Evolutionary conservation across 140 eudicot genomes (phyloP).

Genomic region (Stevia rebaudiana): DNA sequence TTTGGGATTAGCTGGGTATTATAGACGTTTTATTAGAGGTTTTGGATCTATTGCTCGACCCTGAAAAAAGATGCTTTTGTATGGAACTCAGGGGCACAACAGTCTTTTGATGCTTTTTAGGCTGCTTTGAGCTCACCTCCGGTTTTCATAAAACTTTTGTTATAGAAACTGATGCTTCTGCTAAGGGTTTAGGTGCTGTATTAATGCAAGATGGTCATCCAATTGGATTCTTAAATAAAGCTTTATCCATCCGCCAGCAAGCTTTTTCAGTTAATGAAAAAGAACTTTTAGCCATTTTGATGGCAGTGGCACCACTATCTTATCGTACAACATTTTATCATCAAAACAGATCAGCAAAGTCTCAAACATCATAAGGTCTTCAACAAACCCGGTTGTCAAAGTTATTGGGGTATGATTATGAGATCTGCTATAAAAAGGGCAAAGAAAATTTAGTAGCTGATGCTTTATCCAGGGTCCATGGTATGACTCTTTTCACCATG

Average conservation of each 20-base stretch:
- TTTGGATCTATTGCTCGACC: neutral
- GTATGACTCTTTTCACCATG: neutral
- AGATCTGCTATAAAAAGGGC: neutral
- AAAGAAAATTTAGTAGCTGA: neutral
- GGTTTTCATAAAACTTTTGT: too few relatives aligned
- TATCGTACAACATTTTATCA: neutral
- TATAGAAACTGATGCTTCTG: neutral
- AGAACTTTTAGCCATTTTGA: neutral
- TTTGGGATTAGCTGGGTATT: neutral
- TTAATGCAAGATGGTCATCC: neutral
- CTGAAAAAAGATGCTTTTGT: neutral
- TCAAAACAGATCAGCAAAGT: neutral
- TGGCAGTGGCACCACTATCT: neutral
- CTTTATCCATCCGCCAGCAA: neutral
- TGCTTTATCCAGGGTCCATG: neutral
- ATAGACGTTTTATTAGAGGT: too few relatives aligned
- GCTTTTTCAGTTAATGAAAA: neutral
- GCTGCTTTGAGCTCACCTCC: neutral
- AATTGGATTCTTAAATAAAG: neutral
- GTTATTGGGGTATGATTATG: neutral
- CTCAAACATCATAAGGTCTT: neutral
- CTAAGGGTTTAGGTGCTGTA: neutral
- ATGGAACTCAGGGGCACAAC: neutral
- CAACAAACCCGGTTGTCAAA: neutral
- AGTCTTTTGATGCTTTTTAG: neutral